Evolutionary conservation across 805 yeast genomes (phyloP).

Genomic region (Kodamaea kaohsiungensis): DNA sequence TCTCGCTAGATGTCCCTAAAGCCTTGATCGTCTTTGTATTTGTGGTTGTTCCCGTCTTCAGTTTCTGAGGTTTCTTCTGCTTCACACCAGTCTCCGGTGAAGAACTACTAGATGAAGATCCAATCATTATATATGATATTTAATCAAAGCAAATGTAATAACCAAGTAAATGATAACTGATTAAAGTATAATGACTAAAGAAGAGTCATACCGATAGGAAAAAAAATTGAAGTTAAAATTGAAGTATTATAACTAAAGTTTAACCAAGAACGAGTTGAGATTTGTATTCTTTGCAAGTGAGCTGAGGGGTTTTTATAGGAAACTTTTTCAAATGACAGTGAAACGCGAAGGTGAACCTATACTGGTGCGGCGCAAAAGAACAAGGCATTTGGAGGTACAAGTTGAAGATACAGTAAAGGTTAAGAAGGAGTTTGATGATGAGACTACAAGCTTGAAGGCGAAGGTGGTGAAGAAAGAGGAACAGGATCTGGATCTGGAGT

Average conservation of each 20-base stretch:
- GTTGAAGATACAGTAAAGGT: neutral
- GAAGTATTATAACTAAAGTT: neutral
- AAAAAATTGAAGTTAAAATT: no score
- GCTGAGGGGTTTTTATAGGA: neutral
- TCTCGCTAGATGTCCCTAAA: slow-evolving; percentile 62
- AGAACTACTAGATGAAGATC: neutral
- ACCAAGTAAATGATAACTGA: no score
- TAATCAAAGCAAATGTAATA: no score
- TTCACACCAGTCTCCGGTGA: neutral
- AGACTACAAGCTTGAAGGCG: neutral
- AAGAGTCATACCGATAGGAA: no score
- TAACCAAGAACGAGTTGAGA: neutral
- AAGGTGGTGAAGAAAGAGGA: neutral
- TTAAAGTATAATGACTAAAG: no score
- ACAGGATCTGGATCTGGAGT: neutral
- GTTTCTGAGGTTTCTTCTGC: neutral
- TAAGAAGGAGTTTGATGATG: neutral
- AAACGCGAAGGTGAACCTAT: neutral
- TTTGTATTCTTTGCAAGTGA: no score
- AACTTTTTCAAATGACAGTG: neutral
- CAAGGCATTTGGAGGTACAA: neutral
- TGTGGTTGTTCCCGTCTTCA: slow-evolving; percentile 11
- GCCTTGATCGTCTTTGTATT: slow-evolving; percentile 54
- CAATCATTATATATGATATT: neutral
- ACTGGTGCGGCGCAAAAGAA: neutral